These are phyloP conservation scores for Trichophyton rubrum DNA, from an alignment of 2,329 filamentous ascomycete genomes.

Conservation along the genomic window DNA sequence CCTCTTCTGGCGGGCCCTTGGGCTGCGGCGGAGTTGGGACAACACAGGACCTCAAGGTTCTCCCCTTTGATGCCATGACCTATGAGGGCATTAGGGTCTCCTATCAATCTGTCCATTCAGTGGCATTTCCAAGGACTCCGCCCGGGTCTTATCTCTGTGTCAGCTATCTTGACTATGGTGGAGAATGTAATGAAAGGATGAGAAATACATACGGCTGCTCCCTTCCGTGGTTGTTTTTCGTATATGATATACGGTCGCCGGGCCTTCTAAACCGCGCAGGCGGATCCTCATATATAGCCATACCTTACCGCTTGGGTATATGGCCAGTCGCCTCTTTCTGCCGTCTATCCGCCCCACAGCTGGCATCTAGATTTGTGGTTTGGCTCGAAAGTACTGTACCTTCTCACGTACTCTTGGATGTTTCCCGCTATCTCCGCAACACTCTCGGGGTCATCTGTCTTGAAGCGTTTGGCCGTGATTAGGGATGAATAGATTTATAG, in stretches of 20 bases:
- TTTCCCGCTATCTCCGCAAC: background rate
- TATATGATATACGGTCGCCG: background rate
- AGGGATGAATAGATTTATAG: no score
- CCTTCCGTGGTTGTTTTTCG: background rate
- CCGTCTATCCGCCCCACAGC: background rate
- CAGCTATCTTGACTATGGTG: background rate
- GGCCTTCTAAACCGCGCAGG: background rate
- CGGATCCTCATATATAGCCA: background rate
- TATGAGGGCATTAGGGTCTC: background rate
- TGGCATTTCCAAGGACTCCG: background rate
- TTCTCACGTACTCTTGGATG: background rate
- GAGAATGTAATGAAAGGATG: background rate
- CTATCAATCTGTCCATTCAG: background rate
- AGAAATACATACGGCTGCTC: background rate
- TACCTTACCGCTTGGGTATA: background rate
- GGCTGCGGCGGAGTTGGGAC: background rate
- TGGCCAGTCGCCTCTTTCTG: background rate
- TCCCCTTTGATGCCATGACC: background rate
- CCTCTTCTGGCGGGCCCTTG: background rate
- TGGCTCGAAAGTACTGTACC: background rate
- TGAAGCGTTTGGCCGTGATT: no score
- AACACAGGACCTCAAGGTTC: background rate
- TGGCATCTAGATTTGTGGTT: background rate
- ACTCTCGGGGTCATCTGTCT: background rate
- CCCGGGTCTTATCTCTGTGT: background rate